Evolutionary conservation across 371 early-diverging fungal species (phyloP), one percentile per base, ranked within the genome.

Genomic region (Lichtheimia ramosa): DNA sequence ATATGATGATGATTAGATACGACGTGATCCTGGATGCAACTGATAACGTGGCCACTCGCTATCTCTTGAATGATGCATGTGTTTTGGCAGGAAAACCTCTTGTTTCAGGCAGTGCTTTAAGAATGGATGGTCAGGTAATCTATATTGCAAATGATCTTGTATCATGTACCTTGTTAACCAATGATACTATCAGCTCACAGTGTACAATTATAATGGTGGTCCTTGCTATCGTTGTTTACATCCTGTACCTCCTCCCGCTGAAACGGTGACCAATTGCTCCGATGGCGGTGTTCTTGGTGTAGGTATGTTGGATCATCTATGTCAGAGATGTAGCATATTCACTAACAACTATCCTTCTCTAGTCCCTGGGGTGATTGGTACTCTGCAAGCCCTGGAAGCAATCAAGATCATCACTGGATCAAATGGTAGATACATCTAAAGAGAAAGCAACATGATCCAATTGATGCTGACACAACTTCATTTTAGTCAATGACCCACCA

Each of bases 201-300:
- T 94, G 12, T 95, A 94, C 72, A 90, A 94, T 66, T 84, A 93
- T 68, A 71, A 86, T 18, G 84, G 82, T 49, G 94, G 96, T 2
- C 96, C 98, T 12, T 99, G 99, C 80, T 99, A 98, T 71, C 87
- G 99, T 48, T 99, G 99, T 71, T 69, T 99, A 51, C 98, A 95
- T 75, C 98, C 99, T 3, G 84, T 68, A 15, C 96, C 94, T 15
- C 95, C 97, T 7, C 93, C 96, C 5, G 77, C 93, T 1, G 93
- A 90, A 49, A 83, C 93, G 13, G 92, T 96, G 25, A 86, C 89
- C 15, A 94, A 87, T 69, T 99, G 99, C 74, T 84, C 89, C 13
- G 96, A 96, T 65, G 92, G 91, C n/a, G 99, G 99, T n/a, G 98
- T 99, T 7, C 74, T 99, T 43, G 99, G 99, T 40, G 92, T 92